Evolutionary conservation across 2,329 filamentous ascomycete genomes (phyloP), one percentile per base, ranked within the genome.

Genomic region (Simplicillium aogashimaense): DNA sequence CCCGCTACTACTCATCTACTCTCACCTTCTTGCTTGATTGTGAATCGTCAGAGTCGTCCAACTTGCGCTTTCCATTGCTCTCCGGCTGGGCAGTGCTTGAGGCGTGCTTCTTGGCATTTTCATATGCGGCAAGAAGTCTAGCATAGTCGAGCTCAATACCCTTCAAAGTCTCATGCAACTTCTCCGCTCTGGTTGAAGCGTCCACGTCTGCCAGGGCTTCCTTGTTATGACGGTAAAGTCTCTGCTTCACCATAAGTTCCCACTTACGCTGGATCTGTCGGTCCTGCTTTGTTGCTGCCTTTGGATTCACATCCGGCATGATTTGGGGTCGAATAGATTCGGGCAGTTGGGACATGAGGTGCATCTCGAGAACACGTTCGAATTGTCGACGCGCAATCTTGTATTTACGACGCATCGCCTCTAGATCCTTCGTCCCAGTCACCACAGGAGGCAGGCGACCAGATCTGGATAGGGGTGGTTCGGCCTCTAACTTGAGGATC

Each of bases 351-450:
- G 76, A 77, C 66, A 82, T 77, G 18, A 82, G 66, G 37, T 89
- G 78, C 71, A 90, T 83, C 58, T 92, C 86, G 1, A 86, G 64
- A 7, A 89, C 69, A 6, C 86, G 72, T 45, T 70, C 70, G 56
- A 90, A 88, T 53, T 92, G 86, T n/a, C 86, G 70, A 0, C 78
- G 72, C 2, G 81, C 78, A 43, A 90, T 86, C 66, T 90, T 92
- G 39, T 72, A 66, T 46, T 74, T 66, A 20, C 63, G 59, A 3
- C 78, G 74, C n/a, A 86, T 63, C 1, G 61, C 53, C 25, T 80
- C 72, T 2, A 81, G 64, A 10, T 68, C 63, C 3, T 66, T 63
- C 12, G 67, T 59, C 28, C 83, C 72, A n/a, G 85, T 63, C 38
- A 87, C 76, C 35, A 70, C 55, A 16, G 57, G 55, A 1, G 74